These are phyloP conservation scores for Hemileccinum impolitum DNA, from an alignment of 768 basidiomycete genomes.

Conservation along the genomic window DNA sequence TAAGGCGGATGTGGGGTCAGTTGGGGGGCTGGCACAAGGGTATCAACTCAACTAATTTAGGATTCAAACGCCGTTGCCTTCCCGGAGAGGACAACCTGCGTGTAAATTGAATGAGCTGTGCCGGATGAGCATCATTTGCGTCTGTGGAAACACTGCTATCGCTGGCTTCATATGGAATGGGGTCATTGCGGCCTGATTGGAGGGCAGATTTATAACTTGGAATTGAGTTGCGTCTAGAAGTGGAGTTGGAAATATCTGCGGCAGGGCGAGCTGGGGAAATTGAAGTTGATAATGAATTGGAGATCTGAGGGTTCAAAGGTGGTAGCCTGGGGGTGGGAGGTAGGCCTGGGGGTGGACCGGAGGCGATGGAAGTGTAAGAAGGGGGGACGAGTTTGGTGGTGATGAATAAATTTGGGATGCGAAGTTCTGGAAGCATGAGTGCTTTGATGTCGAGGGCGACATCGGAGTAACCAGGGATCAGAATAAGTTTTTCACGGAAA, in stretches of 20 bases:
- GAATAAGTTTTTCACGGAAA: conserved; percentile 58
- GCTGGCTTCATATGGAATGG: conserved; percentile 41
- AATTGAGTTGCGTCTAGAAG: conserved; percentile 22
- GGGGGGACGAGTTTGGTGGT: conserved; percentile 44
- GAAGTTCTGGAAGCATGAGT: conserved; percentile 52
- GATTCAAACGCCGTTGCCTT: conserved; percentile 43
- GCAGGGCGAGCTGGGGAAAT: conserved; percentile 1
- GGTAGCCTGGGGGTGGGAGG: conserved; percentile 14
- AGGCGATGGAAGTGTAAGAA: conserved; percentile 25
- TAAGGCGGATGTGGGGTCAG: conserved; percentile 9
- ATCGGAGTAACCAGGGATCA: conserved; percentile 61
- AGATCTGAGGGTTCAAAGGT: conserved; percentile 4
- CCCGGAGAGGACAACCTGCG: conserved; percentile 32
- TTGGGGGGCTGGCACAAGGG: conserved; percentile 8
- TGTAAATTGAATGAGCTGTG: conserved; percentile 25
- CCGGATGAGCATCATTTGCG: conserved; percentile 34
- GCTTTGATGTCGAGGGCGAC: conserved; percentile 57
- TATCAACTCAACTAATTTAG: conserved; percentile 46
- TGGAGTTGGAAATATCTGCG: conserved; percentile 13
- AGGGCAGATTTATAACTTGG: conserved; percentile 44
- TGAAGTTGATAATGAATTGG: conserved; percentile 13
- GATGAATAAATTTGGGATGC: conserved; percentile 59
- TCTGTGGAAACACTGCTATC: conserved; percentile 47
- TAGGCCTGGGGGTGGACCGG: conserved; percentile 26
- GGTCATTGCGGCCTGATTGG: conserved; percentile 21